Evolutionary conservation across 257 asterid species (phyloP).

Genomic region (Verbascum thapsus): DNA sequence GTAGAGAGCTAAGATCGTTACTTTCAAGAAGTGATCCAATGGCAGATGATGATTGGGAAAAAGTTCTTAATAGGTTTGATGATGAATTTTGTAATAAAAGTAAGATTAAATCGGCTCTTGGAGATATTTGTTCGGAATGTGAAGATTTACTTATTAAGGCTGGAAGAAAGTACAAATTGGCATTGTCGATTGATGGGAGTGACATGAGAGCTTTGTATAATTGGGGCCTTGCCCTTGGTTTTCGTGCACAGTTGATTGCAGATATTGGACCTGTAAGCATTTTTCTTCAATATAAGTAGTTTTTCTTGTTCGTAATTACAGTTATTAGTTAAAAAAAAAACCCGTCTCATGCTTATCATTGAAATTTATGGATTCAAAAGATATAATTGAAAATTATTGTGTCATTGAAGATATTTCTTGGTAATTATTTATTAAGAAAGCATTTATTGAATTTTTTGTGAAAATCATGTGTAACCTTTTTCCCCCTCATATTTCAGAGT

Average conservation of each 20-base stretch:
- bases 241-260: conserved; percentile 88
- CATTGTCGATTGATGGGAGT: conserved; percentile 82
- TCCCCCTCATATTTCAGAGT: conserved; percentile 46
- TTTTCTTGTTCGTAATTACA: conserved; percentile 9
- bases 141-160: conserved; percentile 84
- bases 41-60: conserved; percentile 36
- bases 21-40: conserved; percentile 44
- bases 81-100: conserved; percentile 43
- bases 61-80: conserved; percentile 33
- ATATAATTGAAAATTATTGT: background rate
- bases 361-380: conserved; percentile 9
- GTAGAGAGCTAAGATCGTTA: conserved; percentile 67
- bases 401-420: background rate
- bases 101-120: conserved; percentile 55
- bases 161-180: conserved; percentile 77
- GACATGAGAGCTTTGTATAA: conserved; percentile 87
- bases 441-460: conserved; percentile 7
- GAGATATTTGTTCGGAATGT: conserved; percentile 75
- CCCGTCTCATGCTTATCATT: conserved; percentile 8
- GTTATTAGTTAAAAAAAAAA: conserved; percentile 23
- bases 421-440: background rate
- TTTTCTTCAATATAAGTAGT: conserved; percentile 2
- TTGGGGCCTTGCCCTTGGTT: conserved; percentile 92
- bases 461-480: conserved; percentile 8
- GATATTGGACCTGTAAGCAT: conserved; percentile 87